phyloP scores from a whole-genome alignment of 2,329 filamentous ascomycete genomes.

The Colletotrichum graminicola region DNA sequence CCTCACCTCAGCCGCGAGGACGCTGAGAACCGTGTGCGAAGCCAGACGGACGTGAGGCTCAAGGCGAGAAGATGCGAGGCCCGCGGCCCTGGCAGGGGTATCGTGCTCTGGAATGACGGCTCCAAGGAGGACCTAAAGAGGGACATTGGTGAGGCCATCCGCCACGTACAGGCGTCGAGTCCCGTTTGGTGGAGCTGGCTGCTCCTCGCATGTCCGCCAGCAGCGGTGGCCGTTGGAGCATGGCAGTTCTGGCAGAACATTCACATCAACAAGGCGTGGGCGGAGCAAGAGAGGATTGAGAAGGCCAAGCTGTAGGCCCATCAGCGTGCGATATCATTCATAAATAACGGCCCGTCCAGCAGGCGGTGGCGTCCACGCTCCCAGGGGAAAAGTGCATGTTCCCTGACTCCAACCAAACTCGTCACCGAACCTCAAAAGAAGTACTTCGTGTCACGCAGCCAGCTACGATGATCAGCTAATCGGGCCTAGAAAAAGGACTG shows the following conservation, averaged over 20 bases:
- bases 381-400: background rate
- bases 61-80: constrained; percentile 83
- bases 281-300: constrained; percentile 64
- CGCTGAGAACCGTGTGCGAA: constrained; percentile 85
- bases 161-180: constrained; percentile 70
- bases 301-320: constrained; percentile 56
- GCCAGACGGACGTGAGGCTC: constrained; percentile 86
- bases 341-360: background rate
- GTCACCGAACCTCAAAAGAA: background rate
- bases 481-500: background rate
- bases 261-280: constrained; percentile 78
- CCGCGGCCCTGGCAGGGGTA: constrained; percentile 73
- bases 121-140: constrained; percentile 75
- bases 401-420: background rate
- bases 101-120: constrained; percentile 93
- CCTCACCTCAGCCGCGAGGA: constrained; percentile 84
- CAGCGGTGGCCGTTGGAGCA: constrained; percentile 75
- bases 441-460: background rate
- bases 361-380: background rate
- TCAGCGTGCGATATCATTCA: background rate
- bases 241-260: constrained; percentile 82
- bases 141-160: constrained; percentile 76
- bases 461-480: background rate
- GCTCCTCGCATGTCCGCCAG: constrained; percentile 76
- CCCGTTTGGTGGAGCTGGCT: constrained; percentile 89